Percentiles rank a stretch among this genome's conserved stretches.
phyloP scores from a whole-genome alignment of 345 rosid genomes.

The Firmiana major region DNA sequence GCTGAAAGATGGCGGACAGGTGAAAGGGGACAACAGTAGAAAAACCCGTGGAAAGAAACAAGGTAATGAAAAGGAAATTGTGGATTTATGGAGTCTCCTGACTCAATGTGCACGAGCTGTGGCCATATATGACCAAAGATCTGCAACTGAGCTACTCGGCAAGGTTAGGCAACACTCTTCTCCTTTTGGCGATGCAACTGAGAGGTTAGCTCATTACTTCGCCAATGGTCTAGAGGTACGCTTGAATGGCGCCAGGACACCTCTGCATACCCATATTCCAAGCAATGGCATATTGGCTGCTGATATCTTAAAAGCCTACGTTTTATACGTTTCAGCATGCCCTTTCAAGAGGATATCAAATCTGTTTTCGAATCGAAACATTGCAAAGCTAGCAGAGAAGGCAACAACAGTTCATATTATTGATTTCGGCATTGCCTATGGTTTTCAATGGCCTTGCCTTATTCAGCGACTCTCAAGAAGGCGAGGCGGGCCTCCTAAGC shows the following conservation, averaged over 20 bases:
- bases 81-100: constrained; percentile 45
- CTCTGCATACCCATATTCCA: constrained; percentile 11
- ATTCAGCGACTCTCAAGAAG: constrained; percentile 45
- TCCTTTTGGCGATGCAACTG: constrained; percentile 45
- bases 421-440: constrained; percentile 64
- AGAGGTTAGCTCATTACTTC: constrained; percentile 57
- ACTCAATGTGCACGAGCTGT: constrained; percentile 55
- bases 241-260: constrained; percentile 33
- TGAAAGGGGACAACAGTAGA: neutral
- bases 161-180: constrained; percentile 61
- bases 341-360: constrained; percentile 51
- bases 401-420: constrained; percentile 51
- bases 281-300: constrained; percentile 35
- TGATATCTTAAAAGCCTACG: constrained; percentile 51
- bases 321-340: constrained; percentile 42
- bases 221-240: constrained; percentile 52
- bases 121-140: constrained; percentile 36
- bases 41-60: neutral
- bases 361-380: constrained; percentile 35
- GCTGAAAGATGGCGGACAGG: neutral
- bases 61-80: constrained; percentile 32
- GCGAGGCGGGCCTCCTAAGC: constrained; percentile 42
- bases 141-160: constrained; percentile 38
- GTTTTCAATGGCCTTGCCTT: constrained; percentile 77
- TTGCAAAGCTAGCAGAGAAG: constrained; percentile 33